These are phyloP conservation scores for Rosa multiflora DNA, from an alignment of 306 rosid genomes.

Conservation along the genomic window DNA sequence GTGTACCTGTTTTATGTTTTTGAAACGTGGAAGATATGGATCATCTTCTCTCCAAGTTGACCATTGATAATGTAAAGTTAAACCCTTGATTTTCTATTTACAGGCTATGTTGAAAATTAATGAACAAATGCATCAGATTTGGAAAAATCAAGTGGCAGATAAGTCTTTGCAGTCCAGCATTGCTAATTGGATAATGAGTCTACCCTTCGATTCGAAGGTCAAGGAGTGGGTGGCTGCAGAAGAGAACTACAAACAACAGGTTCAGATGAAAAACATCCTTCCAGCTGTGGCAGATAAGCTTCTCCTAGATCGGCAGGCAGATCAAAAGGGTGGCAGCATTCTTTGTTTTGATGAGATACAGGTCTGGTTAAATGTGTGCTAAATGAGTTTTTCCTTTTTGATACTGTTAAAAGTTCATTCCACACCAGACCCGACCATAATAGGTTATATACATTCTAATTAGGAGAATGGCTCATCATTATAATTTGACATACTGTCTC, in stretches of 20 bases:
- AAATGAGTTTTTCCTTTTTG: background rate
- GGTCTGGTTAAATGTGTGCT: slow-evolving; percentile 39
- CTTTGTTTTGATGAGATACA: slow-evolving; percentile 98
- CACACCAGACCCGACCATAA: background rate
- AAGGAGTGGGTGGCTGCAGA: slow-evolving; percentile 94
- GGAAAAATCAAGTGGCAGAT: slow-evolving; percentile 77
- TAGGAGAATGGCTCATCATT: background rate
- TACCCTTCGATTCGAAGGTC: slow-evolving; percentile 75
- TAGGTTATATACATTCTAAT: background rate
- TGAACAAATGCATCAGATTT: slow-evolving; percentile 92
- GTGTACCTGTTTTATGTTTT: background rate
- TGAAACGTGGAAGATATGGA: background rate
- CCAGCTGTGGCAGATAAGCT: slow-evolving; percentile 87
- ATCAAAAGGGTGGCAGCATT: slow-evolving; percentile 76
- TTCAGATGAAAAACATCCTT: slow-evolving; percentile 89
- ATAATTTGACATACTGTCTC: background rate
- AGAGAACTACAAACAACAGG: slow-evolving; percentile 83
- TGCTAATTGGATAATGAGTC: slow-evolving; percentile 85
- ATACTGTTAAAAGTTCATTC: background rate
- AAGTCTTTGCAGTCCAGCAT: slow-evolving; percentile 67
- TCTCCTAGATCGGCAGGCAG: slow-evolving; percentile 55
- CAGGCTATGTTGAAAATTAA: slow-evolving; percentile 99
- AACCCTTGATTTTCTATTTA: slow-evolving; percentile 10
- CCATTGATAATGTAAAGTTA: background rate
- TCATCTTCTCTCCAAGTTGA: slow-evolving; percentile 18